Evolutionary conservation across 2,329 filamentous ascomycete species (phyloP).

Genomic region (Thelonectria olida): DNA sequence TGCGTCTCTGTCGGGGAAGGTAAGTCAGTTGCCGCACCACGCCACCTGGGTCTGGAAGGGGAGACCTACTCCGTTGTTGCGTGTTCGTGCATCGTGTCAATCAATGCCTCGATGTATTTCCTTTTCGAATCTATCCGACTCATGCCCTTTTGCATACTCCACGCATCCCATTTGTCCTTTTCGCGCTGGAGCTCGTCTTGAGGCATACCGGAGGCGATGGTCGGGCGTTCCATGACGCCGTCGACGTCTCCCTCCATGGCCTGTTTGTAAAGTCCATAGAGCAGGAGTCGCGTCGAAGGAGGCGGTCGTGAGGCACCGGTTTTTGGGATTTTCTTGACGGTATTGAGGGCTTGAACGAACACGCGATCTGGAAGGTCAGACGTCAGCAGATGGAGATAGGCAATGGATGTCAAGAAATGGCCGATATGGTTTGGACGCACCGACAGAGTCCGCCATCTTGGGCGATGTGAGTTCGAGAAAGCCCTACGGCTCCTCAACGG

Average conservation of each 20-base stretch:
- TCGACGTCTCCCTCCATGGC: slow-evolving; percentile 98
- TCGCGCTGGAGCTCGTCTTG: slow-evolving; percentile 66
- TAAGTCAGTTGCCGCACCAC: slow-evolving; percentile 29
- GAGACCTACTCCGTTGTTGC: slow-evolving; percentile 79
- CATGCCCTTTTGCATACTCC: slow-evolving; percentile 87
- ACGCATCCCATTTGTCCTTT: slow-evolving; percentile 88
- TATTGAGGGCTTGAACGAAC: slow-evolving; percentile 98
- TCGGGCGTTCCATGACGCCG: slow-evolving; percentile 88
- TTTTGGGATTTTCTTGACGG: slow-evolving; percentile 95
- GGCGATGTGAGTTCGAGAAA: slow-evolving; percentile 21
- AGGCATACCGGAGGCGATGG: slow-evolving; percentile 55
- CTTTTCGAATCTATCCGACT: slow-evolving; percentile 92
- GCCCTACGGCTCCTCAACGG: slow-evolving; percentile 28
- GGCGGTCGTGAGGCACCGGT: slow-evolving; percentile 92
- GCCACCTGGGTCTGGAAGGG: neutral
- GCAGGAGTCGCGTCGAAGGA: slow-evolving; percentile 81
- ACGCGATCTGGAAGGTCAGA: slow-evolving; percentile 78
- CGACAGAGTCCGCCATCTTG: slow-evolving; percentile 43
- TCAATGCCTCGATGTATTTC: slow-evolving; percentile 90
- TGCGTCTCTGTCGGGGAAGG: slow-evolving; percentile 67
- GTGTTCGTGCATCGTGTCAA: slow-evolving; percentile 97
- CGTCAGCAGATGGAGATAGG: slow-evolving; percentile 17
- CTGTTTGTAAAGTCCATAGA: slow-evolving; percentile 99
- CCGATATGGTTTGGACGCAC: slow-evolving; percentile 32
- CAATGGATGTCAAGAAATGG: neutral